phyloP scores from a whole-genome alignment of 257 asterid genomes.

The Penstemon eatonii region DNA sequence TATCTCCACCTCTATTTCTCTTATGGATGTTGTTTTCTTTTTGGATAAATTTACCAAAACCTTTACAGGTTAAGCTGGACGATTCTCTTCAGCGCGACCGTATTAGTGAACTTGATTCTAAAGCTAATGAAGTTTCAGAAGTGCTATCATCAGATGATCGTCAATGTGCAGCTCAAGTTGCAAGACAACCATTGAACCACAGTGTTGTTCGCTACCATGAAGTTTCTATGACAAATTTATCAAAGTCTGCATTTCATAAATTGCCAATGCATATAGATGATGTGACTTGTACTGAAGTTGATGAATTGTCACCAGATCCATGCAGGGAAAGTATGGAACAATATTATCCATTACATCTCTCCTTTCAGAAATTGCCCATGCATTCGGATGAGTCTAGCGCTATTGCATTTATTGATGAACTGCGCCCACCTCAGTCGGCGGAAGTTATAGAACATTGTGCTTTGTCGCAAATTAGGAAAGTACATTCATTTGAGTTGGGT shows the following conservation, averaged over 20 bases:
- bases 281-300: slow-evolving; percentile 36
- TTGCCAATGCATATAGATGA: slow-evolving; percentile 49
- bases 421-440: slow-evolving; percentile 56
- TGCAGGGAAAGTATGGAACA: slow-evolving; percentile 34
- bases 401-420: slow-evolving; percentile 46
- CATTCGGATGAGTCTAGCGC: slow-evolving; percentile 42
- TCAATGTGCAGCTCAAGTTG: slow-evolving; percentile 34
- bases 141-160: slow-evolving; percentile 32
- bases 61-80: slow-evolving; percentile 51
- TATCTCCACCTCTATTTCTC: slow-evolving; percentile 4
- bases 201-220: slow-evolving; percentile 27
- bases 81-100: slow-evolving; percentile 31
- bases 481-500: slow-evolving; percentile 37
- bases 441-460: slow-evolving; percentile 39
- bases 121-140: slow-evolving; percentile 32
- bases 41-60: slow-evolving; percentile 25
- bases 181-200: slow-evolving; percentile 28
- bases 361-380: slow-evolving; percentile 55
- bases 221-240: slow-evolving; percentile 34
- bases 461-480: slow-evolving; percentile 38
- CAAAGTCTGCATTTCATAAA: slow-evolving; percentile 59
- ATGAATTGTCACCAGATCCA: slow-evolving; percentile 61
- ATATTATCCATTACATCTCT: slow-evolving; percentile 36
- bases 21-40: slow-evolving; percentile 22
- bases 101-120: slow-evolving; percentile 39